Evolutionary conservation across 441 rosid species (phyloP).

Genomic region (Arabidopsis lyrata): DNA sequence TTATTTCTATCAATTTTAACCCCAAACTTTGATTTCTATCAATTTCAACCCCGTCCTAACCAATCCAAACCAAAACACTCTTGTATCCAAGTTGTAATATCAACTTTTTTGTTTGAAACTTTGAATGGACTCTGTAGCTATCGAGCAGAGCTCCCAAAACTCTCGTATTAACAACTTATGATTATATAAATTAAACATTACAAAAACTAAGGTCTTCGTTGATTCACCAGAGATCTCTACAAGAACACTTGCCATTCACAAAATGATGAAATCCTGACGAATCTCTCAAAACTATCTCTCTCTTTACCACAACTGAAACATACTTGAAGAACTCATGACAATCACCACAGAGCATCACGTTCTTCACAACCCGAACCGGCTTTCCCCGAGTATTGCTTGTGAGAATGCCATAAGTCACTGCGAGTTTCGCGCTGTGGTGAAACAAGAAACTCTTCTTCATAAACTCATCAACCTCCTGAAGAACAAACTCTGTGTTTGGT

Average conservation of each 20-base stretch:
- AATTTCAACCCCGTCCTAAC: background rate
- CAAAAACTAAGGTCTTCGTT: conserved; percentile 7
- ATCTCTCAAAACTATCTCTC: conserved; percentile 79
- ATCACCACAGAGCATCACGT: conserved; percentile 78
- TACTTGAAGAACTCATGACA: conserved; percentile 77
- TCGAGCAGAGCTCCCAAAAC: background rate
- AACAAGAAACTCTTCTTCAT: conserved; percentile 80
- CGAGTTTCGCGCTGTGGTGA: conserved; percentile 90
- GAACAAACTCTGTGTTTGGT: conserved; percentile 85
- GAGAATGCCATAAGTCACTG: conserved; percentile 74
- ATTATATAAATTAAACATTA: background rate
- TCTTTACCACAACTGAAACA: conserved; percentile 59
- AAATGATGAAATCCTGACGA: conserved; percentile 83
- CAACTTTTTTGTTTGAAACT: no score
- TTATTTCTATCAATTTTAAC: conserved; percentile 46
- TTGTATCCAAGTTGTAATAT: no score
- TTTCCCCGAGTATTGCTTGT: conserved; percentile 49
- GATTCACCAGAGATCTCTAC: conserved; percentile 69
- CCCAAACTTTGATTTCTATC: conserved; percentile 24
- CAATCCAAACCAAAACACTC: background rate
- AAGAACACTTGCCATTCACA: conserved; percentile 72
- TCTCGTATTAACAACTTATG: background rate
- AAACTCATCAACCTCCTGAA: conserved; percentile 88
- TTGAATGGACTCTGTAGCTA: no score
- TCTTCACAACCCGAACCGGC: conserved; percentile 70